Evolutionary conservation across 306 rosid species (phyloP).

Genomic region (Biancaea sappan): DNA sequence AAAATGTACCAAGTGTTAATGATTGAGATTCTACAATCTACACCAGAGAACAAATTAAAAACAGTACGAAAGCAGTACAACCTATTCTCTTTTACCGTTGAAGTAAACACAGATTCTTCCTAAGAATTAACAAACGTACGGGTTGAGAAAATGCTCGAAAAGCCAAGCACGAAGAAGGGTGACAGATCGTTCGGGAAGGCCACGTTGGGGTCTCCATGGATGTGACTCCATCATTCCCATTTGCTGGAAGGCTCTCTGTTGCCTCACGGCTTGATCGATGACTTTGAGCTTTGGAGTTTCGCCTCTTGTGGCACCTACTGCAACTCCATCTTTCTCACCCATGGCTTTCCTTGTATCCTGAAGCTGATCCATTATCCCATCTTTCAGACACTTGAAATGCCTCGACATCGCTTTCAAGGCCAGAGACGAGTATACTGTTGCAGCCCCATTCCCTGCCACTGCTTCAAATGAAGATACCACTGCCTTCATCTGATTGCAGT

Average conservation of each 20-base stretch:
- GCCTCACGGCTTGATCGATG: constrained; percentile 72
- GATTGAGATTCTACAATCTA: constrained; percentile 43
- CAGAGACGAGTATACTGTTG: constrained; percentile 74
- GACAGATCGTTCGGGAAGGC: constrained; percentile 92
- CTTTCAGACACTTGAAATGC: constrained; percentile 76
- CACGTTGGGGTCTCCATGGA: constrained; percentile 99
- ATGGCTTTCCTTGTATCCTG: constrained; percentile 59
- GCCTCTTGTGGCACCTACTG: constrained; percentile 72
- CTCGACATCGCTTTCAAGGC: constrained; percentile 88
- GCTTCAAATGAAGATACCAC: constrained; percentile 78
- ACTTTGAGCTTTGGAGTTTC: constrained; percentile 86
- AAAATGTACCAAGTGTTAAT: constrained; percentile 47
- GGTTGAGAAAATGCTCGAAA: constrained; percentile 96
- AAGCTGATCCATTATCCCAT: constrained; percentile 71
- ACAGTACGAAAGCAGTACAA: too few relatives aligned
- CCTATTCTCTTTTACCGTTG: too few relatives aligned
- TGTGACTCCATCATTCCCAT: constrained; percentile 87
- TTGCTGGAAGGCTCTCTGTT: constrained; percentile 86
- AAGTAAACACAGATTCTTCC: too few relatives aligned
- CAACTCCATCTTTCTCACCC: constrained; percentile 80
- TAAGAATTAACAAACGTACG: too few relatives aligned
- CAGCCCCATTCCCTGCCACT: constrained; percentile 73
- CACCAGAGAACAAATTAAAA: constrained; percentile 20
- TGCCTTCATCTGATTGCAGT: constrained; percentile 80
- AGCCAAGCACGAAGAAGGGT: constrained; percentile 95